Evolutionary conservation across 1,284 basidiomycete genomes (phyloP).

Genomic region (Agaricales sp.): DNA sequence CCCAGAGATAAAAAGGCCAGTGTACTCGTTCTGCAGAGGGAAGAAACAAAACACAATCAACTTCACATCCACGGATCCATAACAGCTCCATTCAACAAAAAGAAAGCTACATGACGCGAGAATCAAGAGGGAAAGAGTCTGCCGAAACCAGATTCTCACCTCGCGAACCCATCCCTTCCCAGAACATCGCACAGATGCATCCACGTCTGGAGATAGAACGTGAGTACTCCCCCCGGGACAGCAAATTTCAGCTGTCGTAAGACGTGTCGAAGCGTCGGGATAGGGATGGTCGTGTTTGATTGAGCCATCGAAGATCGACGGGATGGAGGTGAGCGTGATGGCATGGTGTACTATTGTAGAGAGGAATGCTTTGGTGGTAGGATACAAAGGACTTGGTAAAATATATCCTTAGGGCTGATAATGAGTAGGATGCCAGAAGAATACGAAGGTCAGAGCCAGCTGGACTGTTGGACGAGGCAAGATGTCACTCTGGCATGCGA

Average conservation of each 20-base stretch:
- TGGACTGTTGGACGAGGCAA: too few species aligned
- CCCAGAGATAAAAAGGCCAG: conserved; percentile 40
- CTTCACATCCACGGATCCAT: neutral
- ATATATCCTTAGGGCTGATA: too few species aligned
- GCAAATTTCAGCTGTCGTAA: conserved; percentile 63
- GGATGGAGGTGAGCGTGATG: too few species aligned
- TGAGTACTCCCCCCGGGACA: conserved; percentile 51
- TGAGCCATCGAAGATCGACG: conserved; percentile 4
- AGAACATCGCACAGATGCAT: conserved; percentile 36
- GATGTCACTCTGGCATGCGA: too few species aligned
- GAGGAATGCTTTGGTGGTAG: too few species aligned
- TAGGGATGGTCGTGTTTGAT: conserved; percentile 7
- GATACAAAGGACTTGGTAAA: too few species aligned
- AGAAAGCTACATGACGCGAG: neutral
- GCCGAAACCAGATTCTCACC: conserved; percentile 26
- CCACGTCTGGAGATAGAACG: conserved; percentile 48
- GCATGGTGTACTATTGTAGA: too few species aligned
- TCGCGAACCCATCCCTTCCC: conserved; percentile 33
- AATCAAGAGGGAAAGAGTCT: neutral
- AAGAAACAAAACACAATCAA: conserved; percentile 6
- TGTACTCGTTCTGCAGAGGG: conserved; percentile 34
- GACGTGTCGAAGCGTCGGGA: conserved; percentile 32
- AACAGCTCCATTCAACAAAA: too few species aligned
- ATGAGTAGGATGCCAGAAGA: too few species aligned
- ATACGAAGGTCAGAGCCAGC: too few species aligned